phyloP scores from a whole-genome alignment of 2,329 filamentous ascomycete genomes.

The Hirsutella rhossiliensis region DNA sequence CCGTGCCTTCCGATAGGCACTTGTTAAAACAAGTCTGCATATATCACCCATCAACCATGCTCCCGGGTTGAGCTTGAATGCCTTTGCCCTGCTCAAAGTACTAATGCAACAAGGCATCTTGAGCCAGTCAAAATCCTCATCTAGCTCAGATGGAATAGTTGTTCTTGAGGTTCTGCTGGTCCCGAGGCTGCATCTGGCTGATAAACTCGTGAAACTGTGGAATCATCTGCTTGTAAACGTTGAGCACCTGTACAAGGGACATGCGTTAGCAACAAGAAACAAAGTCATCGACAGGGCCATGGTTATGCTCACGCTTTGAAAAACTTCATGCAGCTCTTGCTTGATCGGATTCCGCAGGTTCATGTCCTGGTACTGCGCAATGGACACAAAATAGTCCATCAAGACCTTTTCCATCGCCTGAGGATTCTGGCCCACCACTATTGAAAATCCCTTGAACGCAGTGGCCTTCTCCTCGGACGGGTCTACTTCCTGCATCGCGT shows the following conservation, averaged over 20 bases:
- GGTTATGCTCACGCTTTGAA: slow-evolving; percentile 54
- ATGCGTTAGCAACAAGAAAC: not conserved
- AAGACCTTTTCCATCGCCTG: slow-evolving; percentile 83
- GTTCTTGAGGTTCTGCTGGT: slow-evolving; percentile 35
- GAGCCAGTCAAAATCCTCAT: not conserved
- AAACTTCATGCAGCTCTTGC: slow-evolving; percentile 56
- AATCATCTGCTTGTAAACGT: slow-evolving; percentile 46
- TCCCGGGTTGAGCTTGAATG: not conserved
- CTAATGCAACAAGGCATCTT: not conserved
- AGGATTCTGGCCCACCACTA: slow-evolving; percentile 75
- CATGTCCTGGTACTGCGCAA: slow-evolving; percentile 64
- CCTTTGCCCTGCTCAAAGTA: not conserved
- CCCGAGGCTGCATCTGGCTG: slow-evolving; percentile 33
- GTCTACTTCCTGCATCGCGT: slow-evolving; percentile 70
- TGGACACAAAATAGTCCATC: slow-evolving; percentile 69
- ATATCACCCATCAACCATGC: not conserved
- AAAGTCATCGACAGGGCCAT: not conserved
- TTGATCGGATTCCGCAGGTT: slow-evolving; percentile 47
- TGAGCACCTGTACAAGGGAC: slow-evolving; percentile 29
- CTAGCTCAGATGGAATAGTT: slow-evolving; percentile 32
- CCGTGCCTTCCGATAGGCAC: not conserved
- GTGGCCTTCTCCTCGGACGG: slow-evolving; percentile 90
- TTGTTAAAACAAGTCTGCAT: not conserved
- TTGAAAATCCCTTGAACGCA: slow-evolving; percentile 81
- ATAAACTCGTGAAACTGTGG: slow-evolving; percentile 46